These are phyloP conservation scores for Trichoderma breve DNA, from an alignment of 2,329 filamentous ascomycete species.

Conservation along the genomic window DNA sequence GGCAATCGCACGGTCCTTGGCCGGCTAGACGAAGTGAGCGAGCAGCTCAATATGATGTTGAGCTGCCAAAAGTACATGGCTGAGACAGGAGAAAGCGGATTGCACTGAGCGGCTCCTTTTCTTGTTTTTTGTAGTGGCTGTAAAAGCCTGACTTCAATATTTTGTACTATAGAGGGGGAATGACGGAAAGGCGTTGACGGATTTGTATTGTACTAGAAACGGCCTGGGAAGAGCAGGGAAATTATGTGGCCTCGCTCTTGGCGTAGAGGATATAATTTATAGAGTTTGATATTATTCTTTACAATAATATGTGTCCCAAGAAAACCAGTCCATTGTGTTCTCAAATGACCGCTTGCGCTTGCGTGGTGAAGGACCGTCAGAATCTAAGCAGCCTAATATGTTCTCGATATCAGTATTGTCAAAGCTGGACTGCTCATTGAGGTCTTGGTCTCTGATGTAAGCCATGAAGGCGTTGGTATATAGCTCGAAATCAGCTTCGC, in stretches of 20 bases:
- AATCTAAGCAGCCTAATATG: not conserved
- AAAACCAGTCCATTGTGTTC: not conserved
- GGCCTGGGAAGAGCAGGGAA: not conserved
- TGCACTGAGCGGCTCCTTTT: conserved; percentile 1
- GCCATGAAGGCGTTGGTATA: conserved; percentile 2
- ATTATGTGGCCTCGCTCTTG: not conserved
- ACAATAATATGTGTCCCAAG: conserved; percentile 2
- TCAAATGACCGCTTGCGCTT: conserved; percentile 1
- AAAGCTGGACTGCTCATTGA: not conserved
- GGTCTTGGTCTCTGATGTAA: not conserved
- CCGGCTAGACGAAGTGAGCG: conserved; percentile 66
- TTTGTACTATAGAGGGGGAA: not conserved
- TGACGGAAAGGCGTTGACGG: not conserved
- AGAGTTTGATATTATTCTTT: not conserved
- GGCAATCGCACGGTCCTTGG: conserved; percentile 80
- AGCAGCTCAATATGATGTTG: conserved; percentile 73
- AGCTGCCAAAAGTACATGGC: conserved; percentile 58
- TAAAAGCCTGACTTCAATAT: not conserved
- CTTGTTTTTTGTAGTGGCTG: not conserved
- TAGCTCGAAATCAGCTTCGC: not conserved
- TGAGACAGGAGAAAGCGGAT: conserved; percentile 18
- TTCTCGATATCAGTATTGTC: not conserved
- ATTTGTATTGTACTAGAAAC: not conserved
- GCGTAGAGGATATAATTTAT: not conserved
- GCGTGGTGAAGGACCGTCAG: not conserved